Conservation (phyloP, 352 stramenopile species). For the Ophiocytium majus region DNA sequence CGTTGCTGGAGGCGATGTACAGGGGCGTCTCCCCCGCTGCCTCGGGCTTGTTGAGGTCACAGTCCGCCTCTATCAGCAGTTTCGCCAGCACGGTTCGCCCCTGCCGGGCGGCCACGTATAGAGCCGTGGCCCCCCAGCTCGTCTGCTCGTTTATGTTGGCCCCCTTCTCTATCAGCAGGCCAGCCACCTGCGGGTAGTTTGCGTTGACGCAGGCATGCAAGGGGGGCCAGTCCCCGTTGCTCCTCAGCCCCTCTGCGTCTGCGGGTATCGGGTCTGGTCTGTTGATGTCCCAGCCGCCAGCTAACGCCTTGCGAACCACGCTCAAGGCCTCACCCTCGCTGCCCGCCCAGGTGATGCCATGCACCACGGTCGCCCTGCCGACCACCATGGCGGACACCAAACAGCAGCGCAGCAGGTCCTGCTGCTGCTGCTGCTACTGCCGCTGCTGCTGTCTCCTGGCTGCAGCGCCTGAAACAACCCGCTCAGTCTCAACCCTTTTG, state of each 20-base stretch:
- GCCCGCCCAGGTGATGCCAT: not conserved
- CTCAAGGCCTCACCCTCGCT: not conserved
- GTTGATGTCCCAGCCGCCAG: not conserved
- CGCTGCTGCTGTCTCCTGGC: too few relatives aligned
- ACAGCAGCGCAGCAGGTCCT: too few relatives aligned
- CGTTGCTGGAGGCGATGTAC: not conserved
- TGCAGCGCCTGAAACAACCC: too few relatives aligned
- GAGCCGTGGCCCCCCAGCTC: not conserved
- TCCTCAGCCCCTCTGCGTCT: not conserved
- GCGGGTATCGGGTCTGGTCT: not conserved
- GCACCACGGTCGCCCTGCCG: too few relatives aligned
- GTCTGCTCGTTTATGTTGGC: not conserved
- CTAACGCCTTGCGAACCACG: not conserved
- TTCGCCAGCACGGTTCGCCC: not conserved
- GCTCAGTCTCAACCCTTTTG: too few relatives aligned
- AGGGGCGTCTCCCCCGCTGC: not conserved
- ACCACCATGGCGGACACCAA: too few relatives aligned
- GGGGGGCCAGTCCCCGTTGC: not conserved
- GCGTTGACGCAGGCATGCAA: not conserved
- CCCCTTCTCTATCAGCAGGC: not conserved
- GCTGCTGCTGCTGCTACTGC: too few relatives aligned
- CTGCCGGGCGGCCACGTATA: not conserved
- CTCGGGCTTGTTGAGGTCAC: not conserved
- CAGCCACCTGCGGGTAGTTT: not conserved
- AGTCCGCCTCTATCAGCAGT: not conserved